Base-by-base conservation (phyloP, 352 stramenopile genomes). In the Phytophthora nicotianae region DNA sequence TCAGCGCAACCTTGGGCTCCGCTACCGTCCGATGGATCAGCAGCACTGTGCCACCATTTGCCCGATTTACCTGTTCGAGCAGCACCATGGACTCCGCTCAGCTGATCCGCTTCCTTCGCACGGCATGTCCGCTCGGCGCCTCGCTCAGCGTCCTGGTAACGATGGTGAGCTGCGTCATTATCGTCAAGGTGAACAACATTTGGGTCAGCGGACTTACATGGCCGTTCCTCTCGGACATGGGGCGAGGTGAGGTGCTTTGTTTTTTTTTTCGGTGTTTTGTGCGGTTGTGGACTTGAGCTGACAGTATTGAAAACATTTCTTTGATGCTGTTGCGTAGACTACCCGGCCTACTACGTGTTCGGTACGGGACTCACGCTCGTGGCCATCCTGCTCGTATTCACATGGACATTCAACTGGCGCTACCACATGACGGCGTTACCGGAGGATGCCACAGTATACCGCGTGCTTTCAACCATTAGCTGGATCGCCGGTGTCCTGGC, bases 141-240 rank as follows among this genome's bases (percentile, higher is more conserved):
- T 74, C 75, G 17, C 61, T 75, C 24, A 70, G 69, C 51, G 53
- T 77, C 41, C 56, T 88, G 46, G 53, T 72, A 33, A 84, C 79
- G 26, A 64, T 88, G 33, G 62, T 88, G 16, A 77, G 40, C 24
- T 88, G 79, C 29, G 68, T 86, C 43, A 72, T 81, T 62, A 88
- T 85, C 64, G 70, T 81, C 62, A 85, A 86, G 52, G 62, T 50
- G 49, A 75, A 79, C 35, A 17, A 78, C 67, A 82, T 77, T 59
- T 88, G 79, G 62, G 65, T 82, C 40, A 76, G 74, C 24, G 74
- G 75, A 42, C 72, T 88, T 38, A 59, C 67, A 13, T 88, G 79
- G 79, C 79, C 79, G 9, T 88, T 82, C 65, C 73, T 88, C 38
- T 88, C 79, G 23, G 75, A 86, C 53, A 88, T 83, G 67, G 79